Evolutionary conservation across 169 alveolate genomes (phyloP), one percentile per base, ranked within the genome.

Genomic region (Ichthyophthirius multifiliis): DNA sequence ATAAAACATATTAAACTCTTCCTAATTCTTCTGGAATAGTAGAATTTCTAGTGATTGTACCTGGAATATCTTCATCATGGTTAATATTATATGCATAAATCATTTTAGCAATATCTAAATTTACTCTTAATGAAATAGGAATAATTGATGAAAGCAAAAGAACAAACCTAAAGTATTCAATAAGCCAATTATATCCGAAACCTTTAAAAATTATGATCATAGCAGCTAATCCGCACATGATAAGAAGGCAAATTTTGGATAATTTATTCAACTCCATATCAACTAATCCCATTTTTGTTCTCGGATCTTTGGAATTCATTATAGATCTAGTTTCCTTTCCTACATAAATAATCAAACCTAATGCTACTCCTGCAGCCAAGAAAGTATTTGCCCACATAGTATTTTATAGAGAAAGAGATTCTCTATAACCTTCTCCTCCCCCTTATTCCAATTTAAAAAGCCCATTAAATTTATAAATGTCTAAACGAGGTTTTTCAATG

Each of bases 21-120:
- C 99, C 99, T 43, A 98, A 94, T 79, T 98, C 99, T 95, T 98
- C 99, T 10, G 99, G 98, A 43, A 96, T 90, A 3, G 94, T 87
- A 18, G 93, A 74, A 65, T 93, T 94, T 64, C 99, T 91, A 43
- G 99, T 97, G 9, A 97, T 94, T 0, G 99, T 96, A 12, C 96
- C 98, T n/a, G 94, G 95, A 6, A 98, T 98, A 64, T 93, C 93
- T 47, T 90, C 86, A 88, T 98, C 99, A 76, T 89, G 85, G 46
- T 90, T 93, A 43, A 98, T 97, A 18, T 91, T 82, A 65, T 90
- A 74, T 30, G 98, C 89, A 92, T 95, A 97, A 65, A 94, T 92
- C 15, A 97, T 85, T 91, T 98, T 98, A 13, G 99, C 99, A 71
- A 98, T 84, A 81, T 98, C 99, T 76, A 98, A 88, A 92, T 98